Percentiles rank a stretch among this genome's conserved stretches.
phyloP scores from a whole-genome alignment of 2,329 filamentous ascomycete species.

The Talaromyces funiculosus region DNA sequence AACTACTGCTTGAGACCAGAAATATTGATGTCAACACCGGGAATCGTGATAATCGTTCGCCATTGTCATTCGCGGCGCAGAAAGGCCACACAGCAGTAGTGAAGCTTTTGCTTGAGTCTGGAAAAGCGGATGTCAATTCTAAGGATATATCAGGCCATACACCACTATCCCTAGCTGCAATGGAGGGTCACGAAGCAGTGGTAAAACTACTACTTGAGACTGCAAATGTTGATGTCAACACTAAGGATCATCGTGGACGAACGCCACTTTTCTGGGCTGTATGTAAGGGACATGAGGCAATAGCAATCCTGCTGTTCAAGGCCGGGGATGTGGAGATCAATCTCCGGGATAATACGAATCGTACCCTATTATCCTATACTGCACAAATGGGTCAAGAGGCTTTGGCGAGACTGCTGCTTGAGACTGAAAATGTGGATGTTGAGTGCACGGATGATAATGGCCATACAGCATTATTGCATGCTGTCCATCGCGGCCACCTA shows the following conservation, averaged over 20 bases:
- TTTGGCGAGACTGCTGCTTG: no score
- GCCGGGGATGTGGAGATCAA: neutral
- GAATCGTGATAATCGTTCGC: no score
- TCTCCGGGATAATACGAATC: no score
- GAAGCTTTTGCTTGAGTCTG: slow-evolving; percentile 1
- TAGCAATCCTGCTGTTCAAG: neutral
- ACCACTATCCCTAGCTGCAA: neutral
- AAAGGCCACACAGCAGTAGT: slow-evolving; percentile 20
- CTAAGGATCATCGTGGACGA: neutral
- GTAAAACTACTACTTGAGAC: slow-evolving; percentile 13
- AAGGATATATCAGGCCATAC: neutral
- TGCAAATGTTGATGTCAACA: neutral
- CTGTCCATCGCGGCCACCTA: no score
- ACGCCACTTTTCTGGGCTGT: neutral
- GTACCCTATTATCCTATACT: no score
- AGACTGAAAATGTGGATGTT: no score
- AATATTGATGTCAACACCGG: no score
- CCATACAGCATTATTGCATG: no score
- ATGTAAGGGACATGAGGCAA: neutral
- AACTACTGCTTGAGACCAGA: no score
- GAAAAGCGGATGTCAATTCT: neutral
- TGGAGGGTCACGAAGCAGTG: neutral
- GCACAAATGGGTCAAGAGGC: no score
- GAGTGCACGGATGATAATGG: no score
- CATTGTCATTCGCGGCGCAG: no score